Evolutionary conservation across 129 eudicot species (phyloP).

Genomic region (Helichrysum umbraculigerum): DNA sequence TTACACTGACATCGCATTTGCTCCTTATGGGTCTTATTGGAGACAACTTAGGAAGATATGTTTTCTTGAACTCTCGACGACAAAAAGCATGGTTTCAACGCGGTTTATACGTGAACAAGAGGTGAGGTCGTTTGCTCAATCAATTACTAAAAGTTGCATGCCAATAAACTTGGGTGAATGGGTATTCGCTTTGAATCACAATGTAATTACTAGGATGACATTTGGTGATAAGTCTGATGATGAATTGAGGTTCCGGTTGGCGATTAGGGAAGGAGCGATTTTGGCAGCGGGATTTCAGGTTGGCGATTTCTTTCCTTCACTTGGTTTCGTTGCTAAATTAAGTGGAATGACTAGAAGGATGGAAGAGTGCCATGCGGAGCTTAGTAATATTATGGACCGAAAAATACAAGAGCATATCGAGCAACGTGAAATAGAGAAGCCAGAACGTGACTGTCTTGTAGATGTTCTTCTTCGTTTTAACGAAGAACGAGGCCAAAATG

Average conservation of each 20-base stretch:
- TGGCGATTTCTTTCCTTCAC: slow-evolving; percentile 34
- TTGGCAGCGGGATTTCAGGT: slow-evolving; percentile 32
- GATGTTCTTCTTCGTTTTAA: slow-evolving; percentile 32
- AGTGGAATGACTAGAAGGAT: slow-evolving; percentile 26
- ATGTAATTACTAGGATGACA: slow-evolving; percentile 21
- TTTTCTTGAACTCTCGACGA: slow-evolving; percentile 22
- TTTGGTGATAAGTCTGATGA: slow-evolving; percentile 30
- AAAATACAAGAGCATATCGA: slow-evolving; percentile 30
- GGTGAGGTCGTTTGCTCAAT: background rate
- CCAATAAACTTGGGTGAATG: slow-evolving; percentile 22
- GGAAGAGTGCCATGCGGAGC: slow-evolving; percentile 28
- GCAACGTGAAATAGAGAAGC: slow-evolving; percentile 12
- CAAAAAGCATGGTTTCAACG: slow-evolving; percentile 22
- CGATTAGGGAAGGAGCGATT: slow-evolving; percentile 13
- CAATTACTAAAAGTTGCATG: background rate
- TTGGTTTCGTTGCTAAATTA: slow-evolving; percentile 26
- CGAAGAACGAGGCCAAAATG: background rate
- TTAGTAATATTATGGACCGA: slow-evolving; percentile 27
- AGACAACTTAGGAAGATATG: slow-evolving; percentile 36
- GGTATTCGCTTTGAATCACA: slow-evolving; percentile 29
- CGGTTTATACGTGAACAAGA: slow-evolving; percentile 32
- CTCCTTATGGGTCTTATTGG: slow-evolving; percentile 39
- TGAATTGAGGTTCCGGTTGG: slow-evolving; percentile 20
- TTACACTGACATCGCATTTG: slow-evolving; percentile 27
- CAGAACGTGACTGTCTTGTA: slow-evolving; percentile 24